phyloP scores from a whole-genome alignment of 2,329 filamentous ascomycete genomes.

The Cladosporium sp. region DNA sequence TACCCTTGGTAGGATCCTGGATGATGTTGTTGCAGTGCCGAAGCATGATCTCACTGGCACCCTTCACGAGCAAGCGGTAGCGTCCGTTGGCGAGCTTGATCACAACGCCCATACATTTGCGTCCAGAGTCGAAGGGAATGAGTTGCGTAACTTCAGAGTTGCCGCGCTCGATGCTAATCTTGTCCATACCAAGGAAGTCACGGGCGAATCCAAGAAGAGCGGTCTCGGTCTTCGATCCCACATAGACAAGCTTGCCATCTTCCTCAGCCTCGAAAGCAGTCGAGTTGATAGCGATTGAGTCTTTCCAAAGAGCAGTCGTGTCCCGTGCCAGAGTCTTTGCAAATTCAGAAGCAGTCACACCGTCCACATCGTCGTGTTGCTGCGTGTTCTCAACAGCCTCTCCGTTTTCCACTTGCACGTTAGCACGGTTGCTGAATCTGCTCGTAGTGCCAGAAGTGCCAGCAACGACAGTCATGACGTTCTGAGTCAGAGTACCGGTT shows the following conservation, averaged over 20 bases:
- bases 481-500: slow-evolving; percentile 72
- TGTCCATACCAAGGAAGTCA: slow-evolving; percentile 64
- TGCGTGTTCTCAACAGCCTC: slow-evolving; percentile 29
- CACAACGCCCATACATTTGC: slow-evolving; percentile 70
- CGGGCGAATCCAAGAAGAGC: slow-evolving; percentile 70
- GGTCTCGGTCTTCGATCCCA: slow-evolving; percentile 77
- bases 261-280: slow-evolving; percentile 68
- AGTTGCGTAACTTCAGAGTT: slow-evolving; percentile 61
- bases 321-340: slow-evolving; percentile 52
- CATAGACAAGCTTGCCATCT: slow-evolving; percentile 60
- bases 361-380: slow-evolving; percentile 42
- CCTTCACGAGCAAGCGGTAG: slow-evolving; percentile 58
- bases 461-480: slow-evolving; percentile 75
- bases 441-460: slow-evolving; percentile 64
- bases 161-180: slow-evolving; percentile 60
- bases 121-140: slow-evolving; percentile 61
- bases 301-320: slow-evolving; percentile 58
- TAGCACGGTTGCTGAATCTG: slow-evolving; percentile 52
- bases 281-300: slow-evolving; percentile 68
- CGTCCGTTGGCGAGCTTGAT: slow-evolving; percentile 54
- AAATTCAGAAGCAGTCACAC: slow-evolving; percentile 56
- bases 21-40: slow-evolving; percentile 54
- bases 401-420: slow-evolving; percentile 29
- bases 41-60: slow-evolving; percentile 54
- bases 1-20: slow-evolving; percentile 60